Base-by-base conservation (phyloP, 768 basidiomycete genomes). In the Imleria badia region DNA sequence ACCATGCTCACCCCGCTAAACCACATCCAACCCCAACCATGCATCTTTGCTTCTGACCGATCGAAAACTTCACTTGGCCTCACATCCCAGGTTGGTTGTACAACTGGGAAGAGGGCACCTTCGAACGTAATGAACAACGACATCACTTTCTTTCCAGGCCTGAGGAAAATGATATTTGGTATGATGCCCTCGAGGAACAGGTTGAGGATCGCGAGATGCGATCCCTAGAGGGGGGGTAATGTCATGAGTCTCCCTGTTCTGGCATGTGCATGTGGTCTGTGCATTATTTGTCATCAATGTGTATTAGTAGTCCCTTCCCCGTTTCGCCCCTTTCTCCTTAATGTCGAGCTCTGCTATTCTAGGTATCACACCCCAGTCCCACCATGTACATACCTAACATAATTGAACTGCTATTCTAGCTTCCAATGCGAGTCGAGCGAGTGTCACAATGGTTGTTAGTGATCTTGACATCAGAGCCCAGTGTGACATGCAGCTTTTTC, bases 151-250 rank as follows among this genome's bases (percentile, higher is more conserved):
- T 19, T 7, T 1, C 1, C 10, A 15, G 8, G n/a, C n/a, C n/a
- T n/a, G 11, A 17, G 1, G 30, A 58, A 19, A 14, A 26, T 8
- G 45, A 36, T 2, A 2, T 47, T 36, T 51, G 52, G 35, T 51
- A 33, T 53, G 52, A 56, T 39, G 52, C 55, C 3, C 5, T 50
- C 4, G 31, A 50, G 11, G 12, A 39, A 5, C 29, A 6, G 3
- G 10, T 6, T 3, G 0, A 3, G 2, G 41, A 51, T 35, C n/a
- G 22, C 22, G 33, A 51, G 41, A 33, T 13, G 13, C n/a, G n/a
- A 43, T 51, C n/a, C 22, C 43, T 29, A n/a, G 50, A 43, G 23
- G 41, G 50, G 22, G 41, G 30, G 50, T 51, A 51, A 51, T 51
- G 42, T 51, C 13, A 33, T 8, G 35, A 48, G 19, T 15, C 9